A percentile compares a stretch with the other conserved stretches of the same genome.
These are phyloP conservation scores for Saccharomycopsis sp. DNA, from an alignment of 805 yeast genomes.

Conservation along the genomic window DNA sequence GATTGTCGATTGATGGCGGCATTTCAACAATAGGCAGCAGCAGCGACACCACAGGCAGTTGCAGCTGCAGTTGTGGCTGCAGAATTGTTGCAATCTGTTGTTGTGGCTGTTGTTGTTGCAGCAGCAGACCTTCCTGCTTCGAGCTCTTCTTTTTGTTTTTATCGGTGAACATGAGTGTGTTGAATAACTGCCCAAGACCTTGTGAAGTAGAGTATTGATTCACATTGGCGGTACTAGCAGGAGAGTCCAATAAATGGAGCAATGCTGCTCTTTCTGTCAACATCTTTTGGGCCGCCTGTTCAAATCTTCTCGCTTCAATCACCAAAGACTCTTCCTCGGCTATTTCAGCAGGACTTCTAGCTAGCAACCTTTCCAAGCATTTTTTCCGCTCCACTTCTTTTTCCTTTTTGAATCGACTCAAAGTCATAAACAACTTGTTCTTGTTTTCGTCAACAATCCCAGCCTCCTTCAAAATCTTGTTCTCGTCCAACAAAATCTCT, in stretches of 20 bases:
- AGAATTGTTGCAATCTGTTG: too few species aligned
- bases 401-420: slow-evolving; percentile 58
- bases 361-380: slow-evolving; percentile 65
- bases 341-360: slow-evolving; percentile 88
- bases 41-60: not conserved
- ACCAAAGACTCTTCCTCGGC: slow-evolving; percentile 96
- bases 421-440: slow-evolving; percentile 48
- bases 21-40: too few species aligned
- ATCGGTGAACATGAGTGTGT: slow-evolving; percentile 60
- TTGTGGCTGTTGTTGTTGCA: not conserved
- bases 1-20: too few species aligned
- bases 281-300: slow-evolving; percentile 84
- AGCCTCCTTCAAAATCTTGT: slow-evolving; percentile 21
- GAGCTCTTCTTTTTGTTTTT: slow-evolving; percentile 45
- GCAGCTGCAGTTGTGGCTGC: not conserved
- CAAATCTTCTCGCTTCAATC: slow-evolving; percentile 87
- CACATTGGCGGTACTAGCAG: slow-evolving; percentile 61
- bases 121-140: slow-evolving; percentile 21
- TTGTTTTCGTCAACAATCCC: slow-evolving; percentile 30
- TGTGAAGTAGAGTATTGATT: slow-evolving; percentile 75
- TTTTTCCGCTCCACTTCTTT: slow-evolving; percentile 74
- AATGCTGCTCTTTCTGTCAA: slow-evolving; percentile 73
- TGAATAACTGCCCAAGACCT: slow-evolving; percentile 81
- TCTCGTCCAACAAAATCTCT: slow-evolving; percentile 38
- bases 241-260: slow-evolving; percentile 75